These are phyloP conservation scores for Phlegmacium glaucopus DNA, from an alignment of 768 basidiomycete species.

Conservation along the genomic window DNA sequence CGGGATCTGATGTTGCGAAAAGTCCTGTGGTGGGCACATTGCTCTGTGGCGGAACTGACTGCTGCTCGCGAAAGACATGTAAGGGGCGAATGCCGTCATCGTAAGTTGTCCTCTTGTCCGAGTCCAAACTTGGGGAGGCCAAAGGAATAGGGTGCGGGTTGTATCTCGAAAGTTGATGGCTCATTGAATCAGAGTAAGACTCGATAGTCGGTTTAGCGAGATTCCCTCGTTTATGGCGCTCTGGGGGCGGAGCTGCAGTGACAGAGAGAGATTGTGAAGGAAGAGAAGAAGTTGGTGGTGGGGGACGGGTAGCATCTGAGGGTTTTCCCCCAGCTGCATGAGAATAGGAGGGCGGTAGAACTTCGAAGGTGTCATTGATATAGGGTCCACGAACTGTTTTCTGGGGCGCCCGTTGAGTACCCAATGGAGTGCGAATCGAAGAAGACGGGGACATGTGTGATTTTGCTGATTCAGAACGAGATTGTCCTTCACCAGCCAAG, in stretches of 20 bases:
- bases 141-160: constrained; percentile 38
- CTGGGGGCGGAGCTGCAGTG: constrained; percentile 6
- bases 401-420: constrained; percentile 21
- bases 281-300: constrained; percentile 8
- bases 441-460: constrained; percentile 9
- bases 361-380: constrained; percentile 35
- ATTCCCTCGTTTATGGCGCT: not conserved
- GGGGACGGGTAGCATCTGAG: not conserved
- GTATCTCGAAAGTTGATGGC: constrained; percentile 30
- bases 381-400: constrained; percentile 30
- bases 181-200: not conserved
- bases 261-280: constrained; percentile 3
- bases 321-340: constrained; percentile 1
- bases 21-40: constrained; percentile 23
- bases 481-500: constrained; percentile 5
- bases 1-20: constrained; percentile 34
- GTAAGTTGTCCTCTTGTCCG: constrained; percentile 37
- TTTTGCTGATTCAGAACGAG: constrained; percentile 8
- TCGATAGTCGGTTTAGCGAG: not conserved
- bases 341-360: constrained; percentile 15
- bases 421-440: constrained; percentile 18
- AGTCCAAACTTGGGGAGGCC: constrained; percentile 14
- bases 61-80: constrained; percentile 32
- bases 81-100: constrained; percentile 44
- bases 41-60: constrained; percentile 15